Evolutionary conservation across 306 rosid genomes (phyloP), one percentile per base, ranked within the genome.

Genomic region (Begonia masoniana): DNA sequence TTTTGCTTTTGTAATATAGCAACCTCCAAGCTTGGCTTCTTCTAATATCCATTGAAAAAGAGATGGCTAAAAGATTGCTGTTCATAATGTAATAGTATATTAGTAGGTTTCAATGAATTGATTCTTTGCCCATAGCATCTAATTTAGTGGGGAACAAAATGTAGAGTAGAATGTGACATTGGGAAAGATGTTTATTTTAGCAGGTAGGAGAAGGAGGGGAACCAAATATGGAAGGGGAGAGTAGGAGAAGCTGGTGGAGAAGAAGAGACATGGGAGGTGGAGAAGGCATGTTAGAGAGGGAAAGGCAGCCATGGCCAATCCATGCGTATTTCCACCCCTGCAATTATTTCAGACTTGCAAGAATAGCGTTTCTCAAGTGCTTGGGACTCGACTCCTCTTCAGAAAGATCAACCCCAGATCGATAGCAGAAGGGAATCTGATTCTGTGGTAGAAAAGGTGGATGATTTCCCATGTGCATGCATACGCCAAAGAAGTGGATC

Each of bases 341-440:
- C 64, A 48, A 74, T 59, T 82, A 71, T 75, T 71, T 85, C 51
- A 82, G 73, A 59, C 62, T 78, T 13, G 97, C 88, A 10, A 80
- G 70, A 36, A 51, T 73, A 12, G 94, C 94, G 23, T 82, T 85
- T 69, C 94, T 89, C 59, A 89, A 76, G 59, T 89, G 97, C 69
- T 46, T 89, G 16, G 97, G 97, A 8, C 57, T 89, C 26, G 94
- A 85, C 63, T 62, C 77, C 43, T 26, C 69, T 15, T 53, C 69
- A 35, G 94, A 80, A 26, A 15, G 7, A 45, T 58, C 89, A 41
- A 52, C 71, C 61, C 60, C 54, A 50, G 73, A 23, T 49, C 9
- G 0, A 31, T 31, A 31, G 39, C 8, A 31, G 39, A 31, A 31
- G 39, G 39, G 39, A 31, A 4, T 31, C 39, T 31, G 39, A 31